Evolutionary conservation across 164 flowering plant species (phyloP).

Genomic region (Vitis labrusca): DNA sequence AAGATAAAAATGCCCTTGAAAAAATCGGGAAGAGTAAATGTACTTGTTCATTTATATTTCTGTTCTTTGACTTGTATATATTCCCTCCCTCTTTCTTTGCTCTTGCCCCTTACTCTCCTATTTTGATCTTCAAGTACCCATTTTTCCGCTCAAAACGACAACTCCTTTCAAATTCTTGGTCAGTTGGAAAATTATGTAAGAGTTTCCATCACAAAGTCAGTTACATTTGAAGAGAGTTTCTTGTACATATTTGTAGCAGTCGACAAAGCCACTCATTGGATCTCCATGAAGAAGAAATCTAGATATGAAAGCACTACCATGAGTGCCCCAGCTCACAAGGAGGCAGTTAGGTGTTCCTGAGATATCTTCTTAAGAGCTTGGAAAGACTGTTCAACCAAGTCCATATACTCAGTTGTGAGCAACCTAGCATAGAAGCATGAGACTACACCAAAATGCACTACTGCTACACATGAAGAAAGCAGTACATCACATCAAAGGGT

Average conservation of each 20-base stretch:
- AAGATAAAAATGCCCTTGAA: too few species aligned
- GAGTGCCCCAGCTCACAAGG: conserved; percentile 93
- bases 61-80: too few species aligned
- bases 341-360: conserved; percentile 97
- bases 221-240: conserved; percentile 97
- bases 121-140: too few species aligned
- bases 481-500: conserved; percentile 92
- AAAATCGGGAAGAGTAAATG: too few species aligned
- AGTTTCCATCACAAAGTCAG: conserved; percentile 99
- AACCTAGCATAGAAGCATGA: conserved; percentile 82
- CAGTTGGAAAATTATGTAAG: too few species aligned
- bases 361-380: conserved; percentile 99
- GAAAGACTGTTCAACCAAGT: conserved; percentile 97
- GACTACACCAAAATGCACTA: conserved; percentile 94
- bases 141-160: too few species aligned
- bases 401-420: conserved; percentile 98
- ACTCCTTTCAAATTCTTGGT: too few species aligned
- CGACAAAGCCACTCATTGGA: conserved; percentile 94
- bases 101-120: too few species aligned
- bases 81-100: too few species aligned
- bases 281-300: conserved; percentile 97
- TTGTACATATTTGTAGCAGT: conserved; percentile 99
- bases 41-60: too few species aligned
- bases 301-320: conserved; percentile 97
- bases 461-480: conserved; percentile 94